Base-by-base conservation (phyloP, 331 rosid genomes). In the Quercus lobata region DNA sequence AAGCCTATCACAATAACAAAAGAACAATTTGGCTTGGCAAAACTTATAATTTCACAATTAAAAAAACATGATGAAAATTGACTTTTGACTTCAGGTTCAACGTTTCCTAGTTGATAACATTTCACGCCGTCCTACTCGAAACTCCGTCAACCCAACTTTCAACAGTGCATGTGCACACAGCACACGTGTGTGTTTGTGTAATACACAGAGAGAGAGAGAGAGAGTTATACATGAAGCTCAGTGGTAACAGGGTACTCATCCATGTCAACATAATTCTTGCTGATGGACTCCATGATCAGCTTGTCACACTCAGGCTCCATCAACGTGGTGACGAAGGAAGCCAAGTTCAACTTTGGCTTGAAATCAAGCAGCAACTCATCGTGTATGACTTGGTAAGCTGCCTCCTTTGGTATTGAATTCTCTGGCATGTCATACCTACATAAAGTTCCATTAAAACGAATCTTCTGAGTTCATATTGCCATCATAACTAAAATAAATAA, bases 241-340 rank as follows among this genome's bases (percentile, higher is more conserved):
- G 97, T 92, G 81, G 97, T 92, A 73, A 89, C 89, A 32, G 97
- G 97, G 76, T 92, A 92, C 69, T 92, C 96, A 30, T 90, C 97
- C 96, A 90, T 90, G 82, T 92, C 95, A 7, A 92, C 97, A 25
- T 87, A 92, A 87, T 92, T 92, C 81, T 92, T 92, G 85, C 88
- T 91, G 65, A 90, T 81, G 57, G 95, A 57, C 35, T 83, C 86
- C 93, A 92, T 88, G 25, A 92, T 88, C 46, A 92, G 93, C 76
- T 84, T 89, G 35, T 92, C 90, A 1, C 92, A 89, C 79, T 92
- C 91, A 0, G 94, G 91, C 76, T 91, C 94, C 97, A 91, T 91
- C 91, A 89, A 91, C 1, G 97, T 91, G 0, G 97, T 91, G 24
- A 92, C 97, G 74, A 92, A 92, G 24, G 92, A 88, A 2, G 97